Conservation (phyloP, 2,329 filamentous ascomycete genomes). For the Septoria petroselini region DNA sequence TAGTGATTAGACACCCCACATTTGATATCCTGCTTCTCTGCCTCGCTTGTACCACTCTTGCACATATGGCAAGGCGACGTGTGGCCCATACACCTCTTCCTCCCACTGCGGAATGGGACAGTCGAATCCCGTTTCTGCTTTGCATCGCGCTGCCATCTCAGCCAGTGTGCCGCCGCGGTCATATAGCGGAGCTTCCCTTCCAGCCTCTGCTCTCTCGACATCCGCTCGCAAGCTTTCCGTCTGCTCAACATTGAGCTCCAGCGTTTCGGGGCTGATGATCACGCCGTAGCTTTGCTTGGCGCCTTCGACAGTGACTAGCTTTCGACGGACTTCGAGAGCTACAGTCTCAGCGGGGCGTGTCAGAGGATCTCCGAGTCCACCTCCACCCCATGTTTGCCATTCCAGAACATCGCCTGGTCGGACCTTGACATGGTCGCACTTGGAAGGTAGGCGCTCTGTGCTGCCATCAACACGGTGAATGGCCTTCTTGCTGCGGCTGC, state of each 20-base stretch:
- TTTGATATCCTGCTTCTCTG: conserved; percentile 24
- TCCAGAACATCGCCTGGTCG: conserved; percentile 29
- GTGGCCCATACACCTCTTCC: conserved; percentile 30
- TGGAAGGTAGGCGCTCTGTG: conserved; percentile 21
- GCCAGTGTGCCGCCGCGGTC: conserved; percentile 28
- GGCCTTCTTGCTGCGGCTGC: conserved; percentile 27
- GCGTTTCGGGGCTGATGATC: conserved; percentile 23
- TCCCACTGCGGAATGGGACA: conserved; percentile 29
- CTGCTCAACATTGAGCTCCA: conserved; percentile 24
- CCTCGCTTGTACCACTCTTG: conserved; percentile 29
- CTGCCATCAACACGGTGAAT: conserved; percentile 25
- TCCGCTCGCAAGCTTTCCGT: conserved; percentile 28
- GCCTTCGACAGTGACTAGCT: conserved; percentile 26
- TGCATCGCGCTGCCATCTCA: conserved; percentile 27
- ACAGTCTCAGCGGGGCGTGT: conserved; percentile 28
- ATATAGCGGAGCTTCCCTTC: conserved; percentile 25
- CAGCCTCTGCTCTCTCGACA: conserved; percentile 29
- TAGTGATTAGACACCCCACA: conserved; percentile 28
- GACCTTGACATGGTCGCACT: conserved; percentile 32
- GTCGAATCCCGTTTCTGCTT: conserved; percentile 29
- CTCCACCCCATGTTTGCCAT: conserved; percentile 32
- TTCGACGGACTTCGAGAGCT: conserved; percentile 29
- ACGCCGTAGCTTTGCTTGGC: conserved; percentile 29
- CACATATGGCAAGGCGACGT: conserved; percentile 30
- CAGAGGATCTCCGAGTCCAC: conserved; percentile 27